phyloP scores from a whole-genome alignment of 768 basidiomycete species.

The Tulasnella calospora region DNA sequence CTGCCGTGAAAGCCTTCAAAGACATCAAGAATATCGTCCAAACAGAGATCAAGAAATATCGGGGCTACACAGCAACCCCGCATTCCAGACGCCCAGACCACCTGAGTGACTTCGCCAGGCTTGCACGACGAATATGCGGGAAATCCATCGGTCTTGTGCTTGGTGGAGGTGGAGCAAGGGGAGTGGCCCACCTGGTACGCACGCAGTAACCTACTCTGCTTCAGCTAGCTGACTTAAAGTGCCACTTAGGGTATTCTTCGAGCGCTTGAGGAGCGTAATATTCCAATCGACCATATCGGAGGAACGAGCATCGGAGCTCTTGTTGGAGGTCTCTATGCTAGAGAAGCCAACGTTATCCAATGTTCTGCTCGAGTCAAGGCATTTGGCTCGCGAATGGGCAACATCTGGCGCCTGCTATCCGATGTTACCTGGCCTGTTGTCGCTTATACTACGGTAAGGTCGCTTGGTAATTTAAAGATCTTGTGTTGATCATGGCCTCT shows the following conservation, averaged over 20 bases:
- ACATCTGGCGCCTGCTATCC: constrained; percentile 87
- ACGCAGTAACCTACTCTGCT: not conserved
- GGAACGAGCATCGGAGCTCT: constrained; percentile 91
- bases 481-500: not conserved
- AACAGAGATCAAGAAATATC: constrained; percentile 81
- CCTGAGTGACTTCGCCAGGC: constrained; percentile 83
- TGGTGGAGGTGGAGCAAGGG: constrained; percentile 96
- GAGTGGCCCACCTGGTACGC: constrained; percentile 63
- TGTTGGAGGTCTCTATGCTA: constrained; percentile 90
- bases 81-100: constrained; percentile 75
- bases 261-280: constrained; percentile 83
- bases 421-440: constrained; percentile 92
- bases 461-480: not conserved
- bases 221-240: not conserved
- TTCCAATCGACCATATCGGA: constrained; percentile 91
- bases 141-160: constrained; percentile 90
- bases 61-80: constrained; percentile 55
- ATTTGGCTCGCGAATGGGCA: constrained; percentile 83
- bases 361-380: constrained; percentile 82
- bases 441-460: constrained; percentile 76
- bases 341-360: constrained; percentile 86
- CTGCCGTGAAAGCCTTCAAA: constrained; percentile 82
- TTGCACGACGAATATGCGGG: constrained; percentile 88
- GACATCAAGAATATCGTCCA: constrained; percentile 91
- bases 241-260: constrained; percentile 73